These are phyloP conservation scores for Waltiozyma sp. DNA, from an alignment of 1,139 yeast genomes.

Conservation along the genomic window DNA sequence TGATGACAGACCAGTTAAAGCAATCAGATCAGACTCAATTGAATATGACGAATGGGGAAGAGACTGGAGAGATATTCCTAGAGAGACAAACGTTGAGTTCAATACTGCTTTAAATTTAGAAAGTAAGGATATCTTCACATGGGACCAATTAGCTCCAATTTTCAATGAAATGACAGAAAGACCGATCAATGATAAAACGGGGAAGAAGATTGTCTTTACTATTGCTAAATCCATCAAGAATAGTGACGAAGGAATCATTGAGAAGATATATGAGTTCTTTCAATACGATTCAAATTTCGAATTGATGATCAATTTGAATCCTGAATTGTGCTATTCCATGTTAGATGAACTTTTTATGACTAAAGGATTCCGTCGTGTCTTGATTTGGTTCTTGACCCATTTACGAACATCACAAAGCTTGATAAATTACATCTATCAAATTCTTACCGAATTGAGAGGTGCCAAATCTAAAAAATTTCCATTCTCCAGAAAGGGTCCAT, in stretches of 20 bases:
- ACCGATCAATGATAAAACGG: conserved; percentile 25
- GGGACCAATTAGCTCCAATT: conserved; percentile 20
- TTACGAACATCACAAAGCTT: conserved; percentile 40
- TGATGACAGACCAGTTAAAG: conserved; percentile 20
- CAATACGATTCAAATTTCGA: conserved; percentile 32
- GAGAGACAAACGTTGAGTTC: conserved; percentile 39
- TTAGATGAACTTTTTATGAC: conserved; percentile 65
- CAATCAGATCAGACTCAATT: conserved; percentile 27
- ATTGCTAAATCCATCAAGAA: conserved; percentile 41
- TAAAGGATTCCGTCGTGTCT: conserved; percentile 43
- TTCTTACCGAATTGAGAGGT: conserved; percentile 46
- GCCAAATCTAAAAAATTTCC: conserved; percentile 22
- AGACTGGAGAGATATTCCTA: conserved; percentile 62
- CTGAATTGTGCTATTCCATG: conserved; percentile 38
- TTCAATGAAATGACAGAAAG: conserved; percentile 24
- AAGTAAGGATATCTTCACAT: conserved; percentile 5
- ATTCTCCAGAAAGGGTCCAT: conserved; percentile 45
- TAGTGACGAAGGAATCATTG: conserved; percentile 24
- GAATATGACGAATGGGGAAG: conserved; percentile 49
- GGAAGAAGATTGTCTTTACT: conserved; percentile 34
- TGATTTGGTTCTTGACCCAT: conserved; percentile 63
- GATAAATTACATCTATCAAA: conserved; percentile 50
- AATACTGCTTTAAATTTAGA: conserved; percentile 4
- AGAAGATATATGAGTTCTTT: conserved; percentile 26
- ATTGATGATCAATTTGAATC: conserved; percentile 28